Base-by-base conservation (phyloP, 768 basidiomycete species). In the Pulveroboletus sp. region DNA sequence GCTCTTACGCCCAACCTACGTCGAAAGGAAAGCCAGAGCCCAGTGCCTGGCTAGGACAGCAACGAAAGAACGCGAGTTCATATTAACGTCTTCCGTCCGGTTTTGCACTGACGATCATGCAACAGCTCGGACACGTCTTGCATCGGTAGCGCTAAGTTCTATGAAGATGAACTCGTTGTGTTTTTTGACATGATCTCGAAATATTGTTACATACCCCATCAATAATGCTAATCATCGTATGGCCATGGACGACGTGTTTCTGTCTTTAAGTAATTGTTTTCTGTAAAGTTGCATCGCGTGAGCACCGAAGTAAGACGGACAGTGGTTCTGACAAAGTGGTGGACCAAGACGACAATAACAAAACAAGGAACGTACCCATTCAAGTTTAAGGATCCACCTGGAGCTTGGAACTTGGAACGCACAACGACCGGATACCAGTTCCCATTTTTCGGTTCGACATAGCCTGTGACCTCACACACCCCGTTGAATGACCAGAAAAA, bases 21-120 rank as follows among this genome's bases (percentile, higher is more conserved):
- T 74, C 75, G 57, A 73, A 69, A 56, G 62, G 58, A 36, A 71
- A 71, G 45, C 68, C 73, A 31, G 74, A 78, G 37, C 80, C 86
- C 19, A 76, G 73, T 6, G 82, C 84, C 51, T 93, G 88, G 85
- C 69, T 91, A 11, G 79, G 78, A 24, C 75, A 80, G 46, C 83
- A 89, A 61, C 76, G 89, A 49, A 70, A 70, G 74, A 78, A 72
- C 60, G 66, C 69, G 50, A 54, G 68, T 49, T 19, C 22, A 1
- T 3, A 1, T 17, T 16, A 20, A 22, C 19, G 4, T 35, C n/a
- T 12, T 20, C 11, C 19, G 14, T 22, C 13, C 12, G 5, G 27
- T 7, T 31, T 40, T n/a, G 16, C 16, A 23, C 46, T 64, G 1
- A 55, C 24, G 23, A 24, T 39, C 41, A 2, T 41, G 3, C 39